These are phyloP conservation scores for Trichomonas tenax DNA, from an alignment of 208 protist genomes.

Conservation along the genomic window DNA sequence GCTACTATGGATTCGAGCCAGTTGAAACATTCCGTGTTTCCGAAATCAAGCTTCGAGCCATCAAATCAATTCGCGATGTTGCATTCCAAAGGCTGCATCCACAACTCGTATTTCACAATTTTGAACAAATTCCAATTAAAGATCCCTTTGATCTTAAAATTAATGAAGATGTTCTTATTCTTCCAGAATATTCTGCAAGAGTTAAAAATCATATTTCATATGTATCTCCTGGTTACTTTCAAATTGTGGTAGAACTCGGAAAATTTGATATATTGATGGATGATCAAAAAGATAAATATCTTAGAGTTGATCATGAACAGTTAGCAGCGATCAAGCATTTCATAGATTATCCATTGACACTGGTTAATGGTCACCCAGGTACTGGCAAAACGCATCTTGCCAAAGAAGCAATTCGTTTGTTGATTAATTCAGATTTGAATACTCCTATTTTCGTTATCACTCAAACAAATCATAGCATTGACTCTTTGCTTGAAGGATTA, in stretches of 20 bases:
- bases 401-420: neutral
- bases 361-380: neutral
- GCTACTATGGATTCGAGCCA: neutral
- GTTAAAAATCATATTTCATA: neutral
- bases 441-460: neutral
- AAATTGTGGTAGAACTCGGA: neutral
- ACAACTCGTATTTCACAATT: neutral
- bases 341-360: neutral
- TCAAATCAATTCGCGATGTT: neutral
- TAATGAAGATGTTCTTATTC: neutral
- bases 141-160: neutral
- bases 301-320: conserved; percentile 8
- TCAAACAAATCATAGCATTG: neutral
- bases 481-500: neutral
- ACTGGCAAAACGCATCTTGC: conserved; percentile 5
- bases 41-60: neutral
- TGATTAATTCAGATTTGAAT: neutral
- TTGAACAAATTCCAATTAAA: neutral
- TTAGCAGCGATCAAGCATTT: neutral
- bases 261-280: neutral
- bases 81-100: neutral
- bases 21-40: neutral
- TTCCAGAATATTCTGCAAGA: neutral
- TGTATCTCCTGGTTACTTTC: neutral
- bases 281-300: neutral